Evolutionary conservation across 176 grass and related monocot genomes (phyloP).

Genomic region (Thalia dealbata): DNA sequence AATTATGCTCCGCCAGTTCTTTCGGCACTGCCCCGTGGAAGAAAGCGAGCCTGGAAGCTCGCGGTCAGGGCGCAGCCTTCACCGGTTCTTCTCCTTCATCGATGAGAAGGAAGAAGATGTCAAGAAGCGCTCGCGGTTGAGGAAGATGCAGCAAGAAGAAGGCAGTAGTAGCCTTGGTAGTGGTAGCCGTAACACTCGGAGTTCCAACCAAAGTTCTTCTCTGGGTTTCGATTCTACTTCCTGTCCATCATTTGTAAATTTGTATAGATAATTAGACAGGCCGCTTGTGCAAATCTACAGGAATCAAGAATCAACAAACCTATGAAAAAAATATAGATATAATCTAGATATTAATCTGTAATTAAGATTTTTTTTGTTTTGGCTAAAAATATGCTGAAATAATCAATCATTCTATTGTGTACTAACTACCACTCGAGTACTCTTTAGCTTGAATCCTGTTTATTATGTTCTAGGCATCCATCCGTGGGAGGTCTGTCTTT

Average conservation of each 20-base stretch:
- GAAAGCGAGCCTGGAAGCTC: neutral
- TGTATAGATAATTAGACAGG: neutral
- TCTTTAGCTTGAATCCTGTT: too few species aligned
- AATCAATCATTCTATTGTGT: too few species aligned
- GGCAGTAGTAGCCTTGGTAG: neutral
- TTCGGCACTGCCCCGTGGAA: neutral
- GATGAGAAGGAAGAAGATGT: constrained; percentile 10
- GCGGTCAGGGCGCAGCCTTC: neutral
- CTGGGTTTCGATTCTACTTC: neutral
- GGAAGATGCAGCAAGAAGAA: neutral
- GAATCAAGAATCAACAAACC: neutral
- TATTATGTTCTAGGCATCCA: too few species aligned
- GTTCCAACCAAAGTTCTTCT: neutral
- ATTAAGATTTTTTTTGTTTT: too few species aligned
- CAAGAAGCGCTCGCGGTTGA: neutral
- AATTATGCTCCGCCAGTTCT: neutral
- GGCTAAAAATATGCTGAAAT: too few species aligned
- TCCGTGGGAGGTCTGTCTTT: too few species aligned
- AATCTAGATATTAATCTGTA: too few species aligned
- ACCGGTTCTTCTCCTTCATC: constrained; percentile 7
- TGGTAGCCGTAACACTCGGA: neutral
- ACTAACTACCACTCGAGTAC: too few species aligned
- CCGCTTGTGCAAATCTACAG: neutral
- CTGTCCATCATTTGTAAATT: neutral
- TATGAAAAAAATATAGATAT: too few species aligned